A percentile compares a stretch with the other conserved stretches of the same genome.
These are phyloP conservation scores for Colletotrichum tropicicola DNA, from an alignment of 2,329 filamentous ascomycete genomes.

Conservation along the genomic window DNA sequence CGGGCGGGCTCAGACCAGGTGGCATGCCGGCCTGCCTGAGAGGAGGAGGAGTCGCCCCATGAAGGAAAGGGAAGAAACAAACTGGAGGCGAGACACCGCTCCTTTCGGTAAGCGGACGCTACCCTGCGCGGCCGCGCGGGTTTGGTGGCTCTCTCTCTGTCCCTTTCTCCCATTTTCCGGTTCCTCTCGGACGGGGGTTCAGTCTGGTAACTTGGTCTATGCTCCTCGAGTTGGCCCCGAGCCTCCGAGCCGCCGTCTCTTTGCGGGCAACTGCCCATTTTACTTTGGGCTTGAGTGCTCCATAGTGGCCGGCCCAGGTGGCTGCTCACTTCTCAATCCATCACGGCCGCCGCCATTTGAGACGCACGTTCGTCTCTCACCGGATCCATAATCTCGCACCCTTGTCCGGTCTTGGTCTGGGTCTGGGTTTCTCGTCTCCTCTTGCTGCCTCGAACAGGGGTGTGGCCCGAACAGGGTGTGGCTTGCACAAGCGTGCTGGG, in stretches of 20 bases:
- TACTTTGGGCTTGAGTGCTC: neutral
- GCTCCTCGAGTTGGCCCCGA: neutral
- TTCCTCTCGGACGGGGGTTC: neutral
- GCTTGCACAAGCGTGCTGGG: conserved; percentile 23
- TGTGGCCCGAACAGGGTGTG: conserved; percentile 27
- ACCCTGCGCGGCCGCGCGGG: neutral
- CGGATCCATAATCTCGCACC: conserved; percentile 30
- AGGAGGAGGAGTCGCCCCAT: neutral
- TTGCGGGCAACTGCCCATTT: conserved; percentile 3
- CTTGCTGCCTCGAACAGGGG: conserved; percentile 25
- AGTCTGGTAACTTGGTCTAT: conserved; percentile 17
- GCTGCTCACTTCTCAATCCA: conserved; percentile 29
- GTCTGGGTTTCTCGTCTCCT: conserved; percentile 25
- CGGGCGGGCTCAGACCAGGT: conserved; percentile 5
- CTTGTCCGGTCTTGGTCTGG: conserved; percentile 20
- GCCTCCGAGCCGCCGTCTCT: conserved; percentile 12
- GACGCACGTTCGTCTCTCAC: conserved; percentile 30
- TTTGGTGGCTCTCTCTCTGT: neutral
- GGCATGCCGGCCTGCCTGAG: neutral
- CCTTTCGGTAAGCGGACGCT: conserved; percentile 15
- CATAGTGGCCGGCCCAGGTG: conserved; percentile 16
- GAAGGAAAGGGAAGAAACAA: conserved; percentile 20
- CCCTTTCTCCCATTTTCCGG: neutral
- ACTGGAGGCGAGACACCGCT: conserved; percentile 24
- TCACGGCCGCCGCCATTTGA: conserved; percentile 25